Conservation (phyloP, 2,329 filamentous ascomycete species). For the Phialocephala sp. region DNA sequence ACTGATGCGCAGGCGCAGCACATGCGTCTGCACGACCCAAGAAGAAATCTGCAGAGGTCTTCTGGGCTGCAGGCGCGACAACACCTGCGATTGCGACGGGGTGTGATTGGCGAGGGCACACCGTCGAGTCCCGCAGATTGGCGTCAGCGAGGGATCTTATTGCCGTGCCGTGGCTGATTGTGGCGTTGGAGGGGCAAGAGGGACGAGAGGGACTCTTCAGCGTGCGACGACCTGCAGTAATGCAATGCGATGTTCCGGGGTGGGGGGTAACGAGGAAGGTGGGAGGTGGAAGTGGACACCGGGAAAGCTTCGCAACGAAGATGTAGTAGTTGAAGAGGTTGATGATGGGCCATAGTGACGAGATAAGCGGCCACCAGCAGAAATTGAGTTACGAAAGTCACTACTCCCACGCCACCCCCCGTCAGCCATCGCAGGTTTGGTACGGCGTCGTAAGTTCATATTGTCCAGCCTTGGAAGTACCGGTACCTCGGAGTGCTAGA, state of each 20-base stretch:
- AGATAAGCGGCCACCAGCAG: background rate
- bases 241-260: slow-evolving; percentile 5
- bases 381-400: background rate
- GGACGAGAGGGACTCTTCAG: too few relatives aligned
- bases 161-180: background rate
- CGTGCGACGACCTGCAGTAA: slow-evolving; percentile 2
- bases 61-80: background rate
- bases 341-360: too few relatives aligned
- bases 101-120: background rate
- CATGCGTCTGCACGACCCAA: background rate
- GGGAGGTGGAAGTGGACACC: background rate
- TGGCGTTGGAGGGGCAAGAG: slow-evolving; percentile 4
- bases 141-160: background rate
- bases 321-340: background rate
- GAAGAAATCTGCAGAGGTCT: background rate
- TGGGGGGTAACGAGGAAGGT: background rate
- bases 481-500: too few relatives aligned
- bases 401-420: background rate
- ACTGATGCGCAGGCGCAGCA: background rate
- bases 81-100: background rate
- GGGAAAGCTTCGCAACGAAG: background rate
- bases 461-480: too few relatives aligned
- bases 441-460: too few relatives aligned
- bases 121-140: background rate
- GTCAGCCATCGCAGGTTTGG: background rate